These are phyloP conservation scores for Parastagonospora avenae DNA, from an alignment of 2,329 filamentous ascomycete genomes.

Conservation along the genomic window DNA sequence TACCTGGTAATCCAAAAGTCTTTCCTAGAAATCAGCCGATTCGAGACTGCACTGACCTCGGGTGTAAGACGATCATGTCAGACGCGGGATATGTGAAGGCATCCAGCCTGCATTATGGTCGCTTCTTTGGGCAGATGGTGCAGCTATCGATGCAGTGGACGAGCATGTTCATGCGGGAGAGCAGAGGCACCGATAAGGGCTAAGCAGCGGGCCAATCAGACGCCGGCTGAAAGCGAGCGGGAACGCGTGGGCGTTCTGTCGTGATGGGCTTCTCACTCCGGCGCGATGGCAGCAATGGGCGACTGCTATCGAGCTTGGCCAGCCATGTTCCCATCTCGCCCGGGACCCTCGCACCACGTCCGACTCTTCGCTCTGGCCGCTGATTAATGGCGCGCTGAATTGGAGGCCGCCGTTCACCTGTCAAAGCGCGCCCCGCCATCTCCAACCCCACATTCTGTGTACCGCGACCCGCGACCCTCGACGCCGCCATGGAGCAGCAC, in stretches of 20 bases:
- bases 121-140: no score
- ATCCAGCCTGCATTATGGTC: no score
- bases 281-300: slow-evolving; percentile 14
- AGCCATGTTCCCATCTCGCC: slow-evolving; percentile 22
- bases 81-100: no score
- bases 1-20: no score
- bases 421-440: slow-evolving; percentile 27
- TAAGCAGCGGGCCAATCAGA: slow-evolving; percentile 15
- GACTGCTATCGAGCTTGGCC: slow-evolving; percentile 13
- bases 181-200: slow-evolving; percentile 15
- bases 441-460: slow-evolving; percentile 4
- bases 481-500: slow-evolving; percentile 19
- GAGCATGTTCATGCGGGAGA: not conserved
- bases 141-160: no score
- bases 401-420: slow-evolving; percentile 1
- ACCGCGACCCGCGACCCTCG: not conserved
- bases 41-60: no score
- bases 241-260: not conserved
- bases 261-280: slow-evolving; percentile 5
- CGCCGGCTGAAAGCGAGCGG: slow-evolving; percentile 5
- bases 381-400: slow-evolving; percentile 30
- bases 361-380: slow-evolving; percentile 16
- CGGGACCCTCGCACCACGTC: slow-evolving; percentile 17
- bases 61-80: no score
- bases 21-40: no score